These are phyloP conservation scores for Trichoderma harzianum DNA, from an alignment of 2,329 filamentous ascomycete genomes.

Conservation along the genomic window DNA sequence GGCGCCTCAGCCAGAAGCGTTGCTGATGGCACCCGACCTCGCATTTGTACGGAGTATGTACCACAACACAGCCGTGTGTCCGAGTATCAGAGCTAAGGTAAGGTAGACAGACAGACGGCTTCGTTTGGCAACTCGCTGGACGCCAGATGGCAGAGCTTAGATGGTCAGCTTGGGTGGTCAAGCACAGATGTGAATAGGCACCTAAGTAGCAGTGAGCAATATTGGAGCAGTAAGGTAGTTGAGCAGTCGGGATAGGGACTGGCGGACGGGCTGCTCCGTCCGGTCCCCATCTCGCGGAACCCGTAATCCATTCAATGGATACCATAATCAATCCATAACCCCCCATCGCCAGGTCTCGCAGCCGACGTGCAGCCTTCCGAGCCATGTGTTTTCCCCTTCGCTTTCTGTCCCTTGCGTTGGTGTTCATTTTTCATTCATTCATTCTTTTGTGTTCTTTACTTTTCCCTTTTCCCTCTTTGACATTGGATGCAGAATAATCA, in stretches of 20 bases:
- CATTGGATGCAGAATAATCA: background rate
- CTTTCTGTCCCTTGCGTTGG: background rate
- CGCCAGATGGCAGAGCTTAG: background rate
- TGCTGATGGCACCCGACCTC: constrained; percentile 8
- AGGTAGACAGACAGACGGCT: background rate
- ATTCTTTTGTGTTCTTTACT: background rate
- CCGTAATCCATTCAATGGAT: background rate
- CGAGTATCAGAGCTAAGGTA: background rate
- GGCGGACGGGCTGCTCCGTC: background rate
- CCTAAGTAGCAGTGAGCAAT: background rate
- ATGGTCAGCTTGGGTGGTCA: background rate
- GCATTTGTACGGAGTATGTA: background rate
- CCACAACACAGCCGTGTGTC: background rate
- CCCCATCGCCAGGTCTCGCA: background rate
- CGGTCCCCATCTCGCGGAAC: background rate
- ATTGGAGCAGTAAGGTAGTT: background rate
- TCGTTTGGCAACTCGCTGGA: background rate
- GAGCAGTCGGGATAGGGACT: background rate
- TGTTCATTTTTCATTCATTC: background rate
- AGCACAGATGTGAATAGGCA: background rate
- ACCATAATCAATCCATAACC: background rate
- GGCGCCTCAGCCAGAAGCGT: background rate
- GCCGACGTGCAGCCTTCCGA: background rate
- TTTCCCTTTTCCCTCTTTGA: background rate
- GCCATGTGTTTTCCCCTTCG: background rate